These are phyloP conservation scores for Brassica nigra DNA, from an alignment of 345 rosid genomes.

Conservation along the genomic window DNA sequence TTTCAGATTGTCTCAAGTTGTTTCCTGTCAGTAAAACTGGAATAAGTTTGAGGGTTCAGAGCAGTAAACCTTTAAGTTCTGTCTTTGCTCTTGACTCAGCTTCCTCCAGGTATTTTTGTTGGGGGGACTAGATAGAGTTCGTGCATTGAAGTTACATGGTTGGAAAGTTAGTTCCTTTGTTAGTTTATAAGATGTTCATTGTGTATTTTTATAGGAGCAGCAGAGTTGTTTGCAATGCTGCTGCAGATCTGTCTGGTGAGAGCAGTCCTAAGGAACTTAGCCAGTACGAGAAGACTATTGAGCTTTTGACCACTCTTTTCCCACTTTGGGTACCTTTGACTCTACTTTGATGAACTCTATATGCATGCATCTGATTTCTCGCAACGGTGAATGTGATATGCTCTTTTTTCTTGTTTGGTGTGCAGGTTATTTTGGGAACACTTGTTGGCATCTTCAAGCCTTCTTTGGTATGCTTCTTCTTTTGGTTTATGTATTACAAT, in stretches of 20 bases:
- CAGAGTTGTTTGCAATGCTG: slow-evolving; percentile 59
- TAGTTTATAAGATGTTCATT: not conserved
- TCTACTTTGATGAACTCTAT: slow-evolving; percentile 7
- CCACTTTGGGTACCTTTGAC: slow-evolving; percentile 75
- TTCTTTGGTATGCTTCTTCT: slow-evolving; percentile 58
- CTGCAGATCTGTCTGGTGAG: slow-evolving; percentile 62
- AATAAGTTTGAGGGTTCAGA: slow-evolving; percentile 43
- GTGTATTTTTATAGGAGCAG: slow-evolving; percentile 43
- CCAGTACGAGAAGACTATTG: slow-evolving; percentile 77
- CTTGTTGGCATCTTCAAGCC: slow-evolving; percentile 90
- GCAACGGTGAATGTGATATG: slow-evolving; percentile 11
- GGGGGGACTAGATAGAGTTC: not conserved
- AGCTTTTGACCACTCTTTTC: slow-evolving; percentile 84
- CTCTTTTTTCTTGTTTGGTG: not conserved
- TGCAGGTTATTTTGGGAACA: slow-evolving; percentile 87
- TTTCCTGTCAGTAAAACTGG: slow-evolving; percentile 40
- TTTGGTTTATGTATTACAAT: not conserved
- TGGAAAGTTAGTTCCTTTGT: not conserved
- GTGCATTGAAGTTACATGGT: too few relatives aligned
- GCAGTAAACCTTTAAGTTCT: slow-evolving; percentile 35
- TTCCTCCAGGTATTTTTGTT: slow-evolving; percentile 53
- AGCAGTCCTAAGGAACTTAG: slow-evolving; percentile 56
- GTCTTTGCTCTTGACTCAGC: slow-evolving; percentile 45
- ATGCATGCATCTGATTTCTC: not conserved
- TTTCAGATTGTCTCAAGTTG: slow-evolving; percentile 50